Conservation (phyloP, 2,329 filamentous ascomycete species). For the Knufia petricola region DNA sequence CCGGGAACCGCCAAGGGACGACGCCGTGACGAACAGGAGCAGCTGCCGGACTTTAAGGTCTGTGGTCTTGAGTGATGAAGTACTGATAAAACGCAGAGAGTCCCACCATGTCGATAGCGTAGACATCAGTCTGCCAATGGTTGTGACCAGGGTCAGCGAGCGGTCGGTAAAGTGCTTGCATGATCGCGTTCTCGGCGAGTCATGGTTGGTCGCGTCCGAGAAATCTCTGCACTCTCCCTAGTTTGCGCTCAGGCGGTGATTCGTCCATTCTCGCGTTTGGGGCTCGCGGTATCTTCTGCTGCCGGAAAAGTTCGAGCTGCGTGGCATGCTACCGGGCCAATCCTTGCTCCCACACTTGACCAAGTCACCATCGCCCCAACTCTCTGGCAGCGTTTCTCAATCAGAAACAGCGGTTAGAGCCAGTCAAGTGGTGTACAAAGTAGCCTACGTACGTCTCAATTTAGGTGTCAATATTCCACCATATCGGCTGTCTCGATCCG, state of each 20-base stretch:
- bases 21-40: conserved; percentile 2
- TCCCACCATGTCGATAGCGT: conserved; percentile 2
- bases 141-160: not conserved
- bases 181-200: not conserved
- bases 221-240: not conserved
- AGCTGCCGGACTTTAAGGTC: not conserved
- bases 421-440: too few species aligned
- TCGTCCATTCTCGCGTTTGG: not conserved
- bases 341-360: not conserved
- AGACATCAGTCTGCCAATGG: conserved; percentile 6
- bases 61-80: not conserved
- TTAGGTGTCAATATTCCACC: not conserved
- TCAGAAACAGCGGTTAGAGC: not conserved
- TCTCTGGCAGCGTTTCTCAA: not conserved
- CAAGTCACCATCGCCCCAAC: not conserved
- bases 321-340: not conserved
- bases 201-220: not conserved
- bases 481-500: not conserved
- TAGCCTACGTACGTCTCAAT: not conserved
- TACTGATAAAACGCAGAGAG: not conserved
- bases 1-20: not conserved
- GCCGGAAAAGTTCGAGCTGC: not conserved
- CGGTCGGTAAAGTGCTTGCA: not conserved
- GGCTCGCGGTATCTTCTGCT: not conserved
- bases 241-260: conserved; percentile 8